Evolutionary conservation across 768 basidiomycete species (phyloP).

Genomic region (Symmetrospora coprosmae): DNA sequence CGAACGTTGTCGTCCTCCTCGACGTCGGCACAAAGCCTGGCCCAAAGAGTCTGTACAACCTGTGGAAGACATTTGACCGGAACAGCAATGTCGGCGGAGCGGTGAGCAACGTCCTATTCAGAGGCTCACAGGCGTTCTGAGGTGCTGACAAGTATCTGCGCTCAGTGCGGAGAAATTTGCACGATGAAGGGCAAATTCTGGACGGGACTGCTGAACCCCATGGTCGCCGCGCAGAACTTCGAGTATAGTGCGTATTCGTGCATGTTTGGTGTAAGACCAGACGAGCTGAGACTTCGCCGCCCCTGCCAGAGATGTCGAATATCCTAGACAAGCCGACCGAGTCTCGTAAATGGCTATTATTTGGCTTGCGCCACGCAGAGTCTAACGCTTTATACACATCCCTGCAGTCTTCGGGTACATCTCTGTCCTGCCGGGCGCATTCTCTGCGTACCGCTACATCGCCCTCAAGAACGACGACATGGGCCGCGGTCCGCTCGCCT

Average conservation of each 20-base stretch:
- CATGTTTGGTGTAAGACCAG: no score
- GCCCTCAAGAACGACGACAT: slow-evolving; percentile 73
- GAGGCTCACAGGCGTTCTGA: slow-evolving; percentile 39
- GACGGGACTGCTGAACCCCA: slow-evolving; percentile 56
- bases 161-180: slow-evolving; percentile 42
- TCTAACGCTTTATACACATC: slow-evolving; percentile 39
- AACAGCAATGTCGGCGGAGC: slow-evolving; percentile 87
- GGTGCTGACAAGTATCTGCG: neutral
- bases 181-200: slow-evolving; percentile 77
- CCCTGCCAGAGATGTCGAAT: slow-evolving; percentile 18
- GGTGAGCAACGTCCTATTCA: slow-evolving; percentile 45
- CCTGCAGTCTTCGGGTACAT: slow-evolving; percentile 44
- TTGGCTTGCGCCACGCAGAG: slow-evolving; percentile 61
- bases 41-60: slow-evolving; percentile 72
- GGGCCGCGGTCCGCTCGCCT: slow-evolving; percentile 76
- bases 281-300: slow-evolving; percentile 37
- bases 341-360: slow-evolving; percentile 53
- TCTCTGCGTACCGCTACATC: slow-evolving; percentile 59
- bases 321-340: slow-evolving; percentile 92
- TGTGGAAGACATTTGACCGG: slow-evolving; percentile 66
- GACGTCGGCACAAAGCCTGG: slow-evolving; percentile 89
- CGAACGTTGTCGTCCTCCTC: slow-evolving; percentile 79
- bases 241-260: no score
- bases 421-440: slow-evolving; percentile 68
- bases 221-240: slow-evolving; percentile 77